phyloP scores from a whole-genome alignment of 139 green algal species.

The Dunaliella primolecta region DNA sequence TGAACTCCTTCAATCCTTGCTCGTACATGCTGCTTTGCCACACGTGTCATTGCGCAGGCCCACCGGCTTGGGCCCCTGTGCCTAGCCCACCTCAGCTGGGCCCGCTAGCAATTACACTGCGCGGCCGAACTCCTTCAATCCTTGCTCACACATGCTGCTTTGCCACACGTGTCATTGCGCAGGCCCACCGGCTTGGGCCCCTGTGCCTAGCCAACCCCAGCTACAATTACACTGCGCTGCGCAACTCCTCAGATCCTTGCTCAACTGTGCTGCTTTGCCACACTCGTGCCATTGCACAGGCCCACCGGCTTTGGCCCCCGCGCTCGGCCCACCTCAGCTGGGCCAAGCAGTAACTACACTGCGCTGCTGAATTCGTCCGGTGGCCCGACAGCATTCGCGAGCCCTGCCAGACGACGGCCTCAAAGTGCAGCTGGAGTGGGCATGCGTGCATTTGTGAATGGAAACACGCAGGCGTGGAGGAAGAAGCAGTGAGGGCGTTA shows the following conservation, averaged over 20 bases:
- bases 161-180: neutral
- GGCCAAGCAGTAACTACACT: neutral
- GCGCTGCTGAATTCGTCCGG: neutral
- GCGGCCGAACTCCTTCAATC: too few species aligned
- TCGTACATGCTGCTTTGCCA: too few species aligned
- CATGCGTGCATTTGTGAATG: neutral
- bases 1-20: too few species aligned
- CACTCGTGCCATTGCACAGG: neutral
- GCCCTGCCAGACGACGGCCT: neutral
- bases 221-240: too few species aligned
- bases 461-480: neutral
- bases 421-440: neutral
- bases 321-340: neutral
- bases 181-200: neutral
- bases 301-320: neutral
- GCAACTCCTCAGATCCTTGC: too few species aligned
- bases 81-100: too few species aligned
- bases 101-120: too few species aligned
- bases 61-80: too few species aligned
- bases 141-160: neutral
- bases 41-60: too few species aligned
- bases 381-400: neutral
- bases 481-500: neutral
- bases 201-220: too few species aligned
- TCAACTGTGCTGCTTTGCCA: neutral